These are phyloP conservation scores for Myxozyma udenii DNA, from an alignment of 805 yeast genomes.

Conservation along the genomic window DNA sequence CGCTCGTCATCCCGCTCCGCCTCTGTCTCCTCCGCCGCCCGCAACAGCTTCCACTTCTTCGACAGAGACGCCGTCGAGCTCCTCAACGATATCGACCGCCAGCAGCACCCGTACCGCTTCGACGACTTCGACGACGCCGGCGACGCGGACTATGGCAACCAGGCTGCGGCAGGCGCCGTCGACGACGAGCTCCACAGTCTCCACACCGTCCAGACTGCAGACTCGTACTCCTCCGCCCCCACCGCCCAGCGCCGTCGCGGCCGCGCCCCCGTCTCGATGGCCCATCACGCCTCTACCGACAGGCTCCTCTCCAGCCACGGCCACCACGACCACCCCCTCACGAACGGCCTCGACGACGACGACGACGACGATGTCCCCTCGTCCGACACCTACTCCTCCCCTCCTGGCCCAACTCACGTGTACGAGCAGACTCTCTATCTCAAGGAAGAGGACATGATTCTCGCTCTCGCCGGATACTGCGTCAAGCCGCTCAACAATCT, in stretches of 20 bases:
- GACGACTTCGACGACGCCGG: slow-evolving; percentile 34
- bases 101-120: slow-evolving; percentile 36
- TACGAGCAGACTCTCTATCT: slow-evolving; percentile 74
- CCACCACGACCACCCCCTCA: neutral
- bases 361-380: slow-evolving; percentile 4
- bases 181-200: slow-evolving; percentile 24
- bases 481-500: slow-evolving; percentile 48
- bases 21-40: slow-evolving; percentile 21
- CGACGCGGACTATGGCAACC: slow-evolving; percentile 39
- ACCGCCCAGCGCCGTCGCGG: neutral
- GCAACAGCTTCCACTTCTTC: slow-evolving; percentile 71
- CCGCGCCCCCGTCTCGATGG: neutral
- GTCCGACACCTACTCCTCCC: slow-evolving; percentile 2
- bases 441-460: slow-evolving; percentile 91
- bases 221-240: neutral
- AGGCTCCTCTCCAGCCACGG: neutral
- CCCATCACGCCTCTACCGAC: slow-evolving; percentile 2
- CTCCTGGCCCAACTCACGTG: slow-evolving; percentile 1
- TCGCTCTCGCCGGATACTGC: slow-evolving; percentile 88
- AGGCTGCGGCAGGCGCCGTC: neutral
- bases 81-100: slow-evolving; percentile 49
- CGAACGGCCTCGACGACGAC: neutral
- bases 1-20: slow-evolving; percentile 22
- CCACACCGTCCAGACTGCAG: slow-evolving; percentile 17
- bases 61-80: slow-evolving; percentile 75